phyloP scores from a whole-genome alignment of 352 stramenopile genomes.

The Phytophthora colocasiae region DNA sequence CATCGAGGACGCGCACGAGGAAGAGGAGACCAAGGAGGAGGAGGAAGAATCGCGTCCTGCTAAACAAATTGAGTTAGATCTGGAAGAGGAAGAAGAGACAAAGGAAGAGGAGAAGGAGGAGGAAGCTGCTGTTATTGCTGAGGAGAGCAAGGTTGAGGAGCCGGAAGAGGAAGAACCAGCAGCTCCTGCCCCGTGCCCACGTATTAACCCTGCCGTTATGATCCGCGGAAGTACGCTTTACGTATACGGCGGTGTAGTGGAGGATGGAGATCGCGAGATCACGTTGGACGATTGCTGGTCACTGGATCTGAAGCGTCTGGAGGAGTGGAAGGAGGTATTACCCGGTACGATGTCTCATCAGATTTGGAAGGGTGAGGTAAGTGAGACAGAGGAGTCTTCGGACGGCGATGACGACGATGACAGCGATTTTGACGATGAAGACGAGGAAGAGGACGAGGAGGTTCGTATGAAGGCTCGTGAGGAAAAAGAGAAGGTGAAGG shows the following conservation, averaged over 20 bases:
- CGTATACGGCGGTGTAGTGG: constrained; percentile 94
- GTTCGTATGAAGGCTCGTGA: constrained; percentile 13
- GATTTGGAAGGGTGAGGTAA: constrained; percentile 91
- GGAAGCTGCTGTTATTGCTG: constrained; percentile 25
- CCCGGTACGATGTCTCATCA: constrained; percentile 94
- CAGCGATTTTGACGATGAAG: constrained; percentile 62
- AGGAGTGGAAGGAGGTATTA: constrained; percentile 94
- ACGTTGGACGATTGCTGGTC: constrained; percentile 96
- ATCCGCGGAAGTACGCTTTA: constrained; percentile 92
- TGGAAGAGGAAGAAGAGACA: constrained; percentile 42
- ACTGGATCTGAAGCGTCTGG: constrained; percentile 93
- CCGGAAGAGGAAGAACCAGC: constrained; percentile 34
- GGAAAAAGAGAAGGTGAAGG: constrained; percentile 46
- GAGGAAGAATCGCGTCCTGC: constrained; percentile 21
- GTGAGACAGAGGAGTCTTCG: constrained; percentile 87
- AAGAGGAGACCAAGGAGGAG: constrained; percentile 67
- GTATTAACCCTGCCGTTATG: constrained; percentile 89
- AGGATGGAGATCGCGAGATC: constrained; percentile 95
- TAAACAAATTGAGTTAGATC: constrained; percentile 21
- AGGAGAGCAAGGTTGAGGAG: constrained; percentile 21
- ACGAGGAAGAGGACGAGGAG: constrained; percentile 39
- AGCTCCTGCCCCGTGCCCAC: constrained; percentile 66
- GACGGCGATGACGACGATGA: constrained; percentile 83
- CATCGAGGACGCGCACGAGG: constrained; percentile 91
- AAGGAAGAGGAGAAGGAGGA: constrained; percentile 55